Conservation (phyloP, 1,139 yeast genomes). For the Kodamaea suecica region DNA sequence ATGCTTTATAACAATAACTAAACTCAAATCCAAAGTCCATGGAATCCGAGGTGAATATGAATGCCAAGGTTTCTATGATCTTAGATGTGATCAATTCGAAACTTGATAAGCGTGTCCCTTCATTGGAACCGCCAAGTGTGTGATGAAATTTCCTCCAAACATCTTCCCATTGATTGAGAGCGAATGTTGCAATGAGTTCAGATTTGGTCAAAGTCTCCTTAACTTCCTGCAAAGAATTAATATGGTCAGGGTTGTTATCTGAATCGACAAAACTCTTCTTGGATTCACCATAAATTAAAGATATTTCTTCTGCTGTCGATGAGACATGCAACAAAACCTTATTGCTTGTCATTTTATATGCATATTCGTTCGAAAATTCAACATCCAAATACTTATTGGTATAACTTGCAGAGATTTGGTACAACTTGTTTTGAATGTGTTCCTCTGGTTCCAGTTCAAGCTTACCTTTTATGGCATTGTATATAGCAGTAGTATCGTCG, state of each 20-base stretch:
- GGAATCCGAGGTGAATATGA: conserved; percentile 32
- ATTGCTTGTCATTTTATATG: conserved; percentile 20
- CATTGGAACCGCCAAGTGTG: conserved; percentile 19
- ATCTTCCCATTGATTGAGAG: conserved; percentile 39
- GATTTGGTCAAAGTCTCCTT: conserved; percentile 14
- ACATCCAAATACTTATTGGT: conserved; percentile 29
- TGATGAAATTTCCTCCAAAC: conserved; percentile 47
- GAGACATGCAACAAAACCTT: conserved; percentile 21
- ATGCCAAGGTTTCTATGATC: conserved; percentile 47
- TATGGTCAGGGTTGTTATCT: conserved; percentile 16
- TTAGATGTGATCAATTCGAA: conserved; percentile 77
- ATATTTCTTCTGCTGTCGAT: conserved; percentile 20
- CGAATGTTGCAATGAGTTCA: conserved; percentile 11
- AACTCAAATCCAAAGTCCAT: conserved; percentile 22
- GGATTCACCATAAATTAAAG: conserved; percentile 17
- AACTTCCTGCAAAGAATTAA: conserved; percentile 19
- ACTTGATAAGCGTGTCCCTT: conserved; percentile 47
- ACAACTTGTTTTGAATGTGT: not conserved
- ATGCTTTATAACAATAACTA: conserved; percentile 39
- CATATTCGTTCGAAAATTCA: conserved; percentile 34
- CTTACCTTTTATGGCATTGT: conserved; percentile 9
- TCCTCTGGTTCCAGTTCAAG: conserved; percentile 3
- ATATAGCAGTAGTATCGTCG: conserved; percentile 39
- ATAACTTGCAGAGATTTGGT: conserved; percentile 9
- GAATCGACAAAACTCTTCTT: conserved; percentile 14